Percentiles rank a stretch among this genome's conserved stretches.
Conservation (phyloP, 2,329 filamentous ascomycete genomes). For the Monosporascus sp. region DNA sequence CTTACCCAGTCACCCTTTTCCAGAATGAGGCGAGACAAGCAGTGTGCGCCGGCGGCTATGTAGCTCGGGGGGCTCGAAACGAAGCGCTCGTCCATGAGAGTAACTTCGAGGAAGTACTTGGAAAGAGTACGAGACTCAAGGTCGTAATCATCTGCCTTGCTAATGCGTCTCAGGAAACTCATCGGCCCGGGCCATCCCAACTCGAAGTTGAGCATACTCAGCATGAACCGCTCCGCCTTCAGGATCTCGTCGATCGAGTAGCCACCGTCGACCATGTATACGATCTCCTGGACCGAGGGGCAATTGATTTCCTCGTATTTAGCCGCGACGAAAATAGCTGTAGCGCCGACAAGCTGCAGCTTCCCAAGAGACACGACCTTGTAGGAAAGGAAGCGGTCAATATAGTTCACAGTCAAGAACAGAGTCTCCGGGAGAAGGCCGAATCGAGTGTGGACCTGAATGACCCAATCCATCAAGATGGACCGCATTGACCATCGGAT, state of each 20-base stretch:
- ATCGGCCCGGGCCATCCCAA: conserved; percentile 98
- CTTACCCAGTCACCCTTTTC: conserved; percentile 91
- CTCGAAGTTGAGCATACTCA: conserved; percentile 92
- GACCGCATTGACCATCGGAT: conserved; percentile 99
- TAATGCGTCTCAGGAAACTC: conserved; percentile 94
- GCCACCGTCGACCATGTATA: conserved; percentile 95
- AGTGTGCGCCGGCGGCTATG: conserved; percentile 86
- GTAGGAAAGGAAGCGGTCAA: conserved; percentile 89
- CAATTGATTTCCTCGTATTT: conserved; percentile 99
- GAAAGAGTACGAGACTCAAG: conserved; percentile 90
- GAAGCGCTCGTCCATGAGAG: conserved; percentile 97
- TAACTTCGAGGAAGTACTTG: conserved; percentile 96
- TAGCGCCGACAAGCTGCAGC: conserved; percentile 91
- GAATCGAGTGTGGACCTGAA: conserved; percentile 93
- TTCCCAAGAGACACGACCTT: conserved; percentile 95
- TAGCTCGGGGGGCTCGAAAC: conserved; percentile 88
- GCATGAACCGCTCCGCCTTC: conserved; percentile 97
- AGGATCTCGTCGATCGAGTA: conserved; percentile 89
- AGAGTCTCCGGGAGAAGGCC: conserved; percentile 87
- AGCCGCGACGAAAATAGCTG: conserved; percentile 89
- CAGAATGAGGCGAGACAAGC: conserved; percentile 80
- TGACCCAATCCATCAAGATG: conserved; percentile 95
- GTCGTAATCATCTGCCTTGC: conserved; percentile 98
- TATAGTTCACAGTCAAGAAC: conserved; percentile 92
- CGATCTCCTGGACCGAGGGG: conserved; percentile 88